These are phyloP conservation scores for Paradendryphiella salina DNA, from an alignment of 2,329 filamentous ascomycete species.

Conservation along the genomic window DNA sequence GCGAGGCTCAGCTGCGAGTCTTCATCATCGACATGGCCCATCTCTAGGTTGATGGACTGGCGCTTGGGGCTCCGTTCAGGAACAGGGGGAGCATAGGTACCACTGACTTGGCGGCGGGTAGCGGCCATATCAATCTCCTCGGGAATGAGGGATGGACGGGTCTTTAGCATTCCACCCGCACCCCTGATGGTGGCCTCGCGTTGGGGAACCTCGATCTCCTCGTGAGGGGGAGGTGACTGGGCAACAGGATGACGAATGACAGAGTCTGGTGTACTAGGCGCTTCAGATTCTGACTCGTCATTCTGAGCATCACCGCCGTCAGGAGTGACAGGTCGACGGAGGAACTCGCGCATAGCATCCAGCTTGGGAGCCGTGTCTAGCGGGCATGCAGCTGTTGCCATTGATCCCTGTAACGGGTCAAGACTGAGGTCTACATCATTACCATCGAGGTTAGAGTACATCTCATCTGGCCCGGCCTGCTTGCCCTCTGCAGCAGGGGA, in stretches of 20 bases:
- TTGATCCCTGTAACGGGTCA: constrained; percentile 56
- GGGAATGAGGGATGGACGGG: constrained; percentile 82
- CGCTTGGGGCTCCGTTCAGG: constrained; percentile 46
- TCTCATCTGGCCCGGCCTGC: constrained; percentile 43
- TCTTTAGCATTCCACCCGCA: constrained; percentile 83
- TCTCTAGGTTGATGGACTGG: constrained; percentile 41
- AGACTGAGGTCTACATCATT: constrained; percentile 60
- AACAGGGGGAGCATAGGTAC: constrained; percentile 60
- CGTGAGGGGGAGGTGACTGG: constrained; percentile 43
- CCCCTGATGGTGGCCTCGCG: constrained; percentile 86
- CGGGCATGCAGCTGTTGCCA: constrained; percentile 35
- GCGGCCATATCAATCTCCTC: constrained; percentile 86
- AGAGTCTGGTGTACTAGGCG: constrained; percentile 79
- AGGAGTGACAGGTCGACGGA: constrained; percentile 58
- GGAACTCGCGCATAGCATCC: constrained; percentile 45
- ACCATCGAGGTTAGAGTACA: constrained; percentile 56
- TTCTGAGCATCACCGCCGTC: constrained; percentile 26
- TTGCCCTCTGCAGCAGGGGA: constrained; percentile 37
- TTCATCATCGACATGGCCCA: constrained; percentile 41
- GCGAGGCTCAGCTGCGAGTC: constrained; percentile 36
- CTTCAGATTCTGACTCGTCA: constrained; percentile 60
- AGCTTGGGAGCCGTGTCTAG: constrained; percentile 44
- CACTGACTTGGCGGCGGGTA: constrained; percentile 80
- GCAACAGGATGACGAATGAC: constrained; percentile 77
- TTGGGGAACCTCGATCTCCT: constrained; percentile 72